Base-by-base conservation (phyloP, 805 yeast species). In the Hanseniaspora nectarophila region DNA sequence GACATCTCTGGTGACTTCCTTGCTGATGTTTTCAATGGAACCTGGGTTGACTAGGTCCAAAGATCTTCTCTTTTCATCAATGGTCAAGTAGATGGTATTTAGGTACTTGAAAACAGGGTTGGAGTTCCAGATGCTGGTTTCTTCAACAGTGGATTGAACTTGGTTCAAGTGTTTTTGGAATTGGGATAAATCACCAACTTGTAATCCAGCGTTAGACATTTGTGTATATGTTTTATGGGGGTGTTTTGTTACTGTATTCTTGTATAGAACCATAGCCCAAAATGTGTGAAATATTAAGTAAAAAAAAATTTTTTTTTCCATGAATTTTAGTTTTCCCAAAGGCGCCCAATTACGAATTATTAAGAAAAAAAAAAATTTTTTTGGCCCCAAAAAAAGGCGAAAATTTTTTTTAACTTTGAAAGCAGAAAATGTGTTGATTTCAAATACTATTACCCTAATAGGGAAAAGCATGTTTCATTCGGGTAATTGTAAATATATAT, bases 1-100 rank as follows among this genome's bases (percentile, higher is more conserved):
- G 31, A 90, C 97, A 65, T 90, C 97, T 70, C 89, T 82, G 57
- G 89, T 73, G 54, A 88, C 97, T 72, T 92, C 98, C 71, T 86
- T 85, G 73, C 82, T 82, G 67, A 90, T 73, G 72, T 87, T 86
- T 73, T 89, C 97, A 67, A 87, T 79, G 58, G 95, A 83, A 59
- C 97, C 97, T 54, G 98, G 98, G 71, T 88, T 86, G 61, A 78
- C 71, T 66, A 92, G 78, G 54, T 88, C 87, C 59, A 89, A 74
- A 7, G 90, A 78, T 56, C 77, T 74, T 67, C 97, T 81, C 68
- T 88, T 95, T 60, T 80, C 81, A 56, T 79, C 70, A 56, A 88
- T 74, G 59, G 80, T 76, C 61, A 71, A 75, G 67, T 85, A 83
- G 56, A 82, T 84, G 63, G 83, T 85, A 65, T 84, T 80, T 60